A percentile compares a stretch with the other conserved stretches of the same genome.
Evolutionary conservation across 495 filamentous ascomycete genomes (phyloP).

Genomic region (Neurospora terricola): DNA sequence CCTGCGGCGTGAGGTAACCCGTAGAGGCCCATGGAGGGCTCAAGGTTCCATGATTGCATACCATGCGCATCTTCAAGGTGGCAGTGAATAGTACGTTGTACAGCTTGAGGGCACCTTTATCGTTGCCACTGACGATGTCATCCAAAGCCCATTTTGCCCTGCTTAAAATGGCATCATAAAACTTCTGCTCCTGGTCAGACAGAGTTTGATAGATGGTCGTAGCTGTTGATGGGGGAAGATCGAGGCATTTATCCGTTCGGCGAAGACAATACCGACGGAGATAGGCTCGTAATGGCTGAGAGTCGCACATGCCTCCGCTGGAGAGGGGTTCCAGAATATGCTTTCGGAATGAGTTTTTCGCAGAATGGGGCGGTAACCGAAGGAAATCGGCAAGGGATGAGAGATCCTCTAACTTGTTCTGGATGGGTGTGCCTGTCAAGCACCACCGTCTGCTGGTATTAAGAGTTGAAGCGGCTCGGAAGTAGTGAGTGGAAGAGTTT

Average conservation of each 20-base stretch:
- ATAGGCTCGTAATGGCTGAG: not conserved
- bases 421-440: constrained; percentile 40
- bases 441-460: constrained; percentile 32
- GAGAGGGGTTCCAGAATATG: not conserved
- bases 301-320: not conserved
- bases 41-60: constrained; percentile 42
- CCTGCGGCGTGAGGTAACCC: too few relatives aligned
- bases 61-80: constrained; percentile 31
- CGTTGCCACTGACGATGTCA: not conserved
- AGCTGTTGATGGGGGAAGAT: not conserved
- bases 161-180: not conserved
- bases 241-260: not conserved
- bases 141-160: not conserved
- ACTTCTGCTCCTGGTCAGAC: not conserved
- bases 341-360: not conserved
- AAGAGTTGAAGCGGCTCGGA: constrained; percentile 14
- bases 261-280: not conserved
- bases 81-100: constrained; percentile 25
- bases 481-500: not conserved
- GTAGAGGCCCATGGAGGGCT: not conserved
- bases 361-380: constrained; percentile 24
- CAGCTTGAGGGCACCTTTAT: not conserved
- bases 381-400: constrained; percentile 38
- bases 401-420: constrained; percentile 42
- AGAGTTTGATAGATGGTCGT: not conserved